Conservation (phyloP, 495 filamentous ascomycete genomes). For the Xylaria cubensis region DNA sequence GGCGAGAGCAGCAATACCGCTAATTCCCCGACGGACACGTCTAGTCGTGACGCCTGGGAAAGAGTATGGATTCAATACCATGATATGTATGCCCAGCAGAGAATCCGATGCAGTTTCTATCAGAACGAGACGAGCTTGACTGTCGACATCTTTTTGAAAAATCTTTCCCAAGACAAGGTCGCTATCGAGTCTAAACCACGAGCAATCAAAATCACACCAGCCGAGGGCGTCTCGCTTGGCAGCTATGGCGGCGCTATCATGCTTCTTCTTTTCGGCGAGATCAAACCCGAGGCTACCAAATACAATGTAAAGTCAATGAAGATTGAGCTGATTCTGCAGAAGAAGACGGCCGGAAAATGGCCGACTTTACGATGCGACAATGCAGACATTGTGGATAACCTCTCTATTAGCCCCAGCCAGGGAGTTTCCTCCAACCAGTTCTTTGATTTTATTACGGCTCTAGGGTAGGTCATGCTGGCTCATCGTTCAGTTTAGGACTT, state of each 20-base stretch:
- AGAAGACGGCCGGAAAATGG: conserved; percentile 79
- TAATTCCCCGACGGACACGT: neutral
- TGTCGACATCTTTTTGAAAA: conserved; percentile 48
- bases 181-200: conserved; percentile 36
- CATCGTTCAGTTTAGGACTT: neutral
- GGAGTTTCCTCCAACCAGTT: conserved; percentile 29
- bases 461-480: conserved; percentile 33
- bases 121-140: conserved; percentile 46
- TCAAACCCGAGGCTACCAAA: conserved; percentile 66
- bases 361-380: conserved; percentile 64
- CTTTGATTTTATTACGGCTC: conserved; percentile 20
- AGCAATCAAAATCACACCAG: conserved; percentile 36
- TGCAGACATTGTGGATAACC: conserved; percentile 33
- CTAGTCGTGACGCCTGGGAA: conserved; percentile 22
- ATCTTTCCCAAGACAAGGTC: conserved; percentile 44
- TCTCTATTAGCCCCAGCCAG: conserved; percentile 19
- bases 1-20: conserved; percentile 29
- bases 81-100: conserved; percentile 23
- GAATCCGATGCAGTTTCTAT: conserved; percentile 44
- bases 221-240: conserved; percentile 24
- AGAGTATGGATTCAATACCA: conserved; percentile 32
- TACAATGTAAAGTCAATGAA: conserved; percentile 77
- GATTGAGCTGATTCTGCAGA: conserved; percentile 80
- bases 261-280: conserved; percentile 69
- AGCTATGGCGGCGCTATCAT: conserved; percentile 53